Evolutionary conservation across 345 rosid species (phyloP).

Genomic region (Camelina sativa): DNA sequence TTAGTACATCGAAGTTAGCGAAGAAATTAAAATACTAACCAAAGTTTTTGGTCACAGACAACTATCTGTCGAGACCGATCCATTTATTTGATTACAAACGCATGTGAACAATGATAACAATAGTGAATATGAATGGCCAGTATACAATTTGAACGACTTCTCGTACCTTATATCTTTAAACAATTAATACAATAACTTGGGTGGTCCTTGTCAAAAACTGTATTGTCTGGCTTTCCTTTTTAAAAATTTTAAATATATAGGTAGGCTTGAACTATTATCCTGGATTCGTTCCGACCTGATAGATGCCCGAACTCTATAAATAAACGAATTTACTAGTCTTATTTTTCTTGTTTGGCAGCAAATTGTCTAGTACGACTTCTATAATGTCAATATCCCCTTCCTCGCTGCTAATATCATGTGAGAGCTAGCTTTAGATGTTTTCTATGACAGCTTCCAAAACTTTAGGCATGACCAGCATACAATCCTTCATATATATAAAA

Average conservation of each 20-base stretch:
- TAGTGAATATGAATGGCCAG: conserved; percentile 2
- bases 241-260: no score
- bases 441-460: neutral
- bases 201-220: neutral
- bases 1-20: neutral
- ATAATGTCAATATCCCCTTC: no score
- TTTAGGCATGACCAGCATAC: conserved; percentile 10
- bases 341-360: neutral
- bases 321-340: neutral
- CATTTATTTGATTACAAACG: conserved; percentile 22
- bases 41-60: neutral
- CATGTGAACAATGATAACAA: conserved; percentile 20
- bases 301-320: neutral
- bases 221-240: neutral
- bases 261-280: no score
- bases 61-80: neutral
- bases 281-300: no score
- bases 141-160: neutral
- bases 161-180: neutral
- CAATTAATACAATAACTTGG: neutral
- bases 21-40: neutral
- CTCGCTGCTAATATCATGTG: no score
- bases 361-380: neutral
- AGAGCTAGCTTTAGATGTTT: neutral
- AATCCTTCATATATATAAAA: neutral